Evolutionary conservation across 129 eudicot species (phyloP).

Genomic region (Chrysanthemum makinoi): DNA sequence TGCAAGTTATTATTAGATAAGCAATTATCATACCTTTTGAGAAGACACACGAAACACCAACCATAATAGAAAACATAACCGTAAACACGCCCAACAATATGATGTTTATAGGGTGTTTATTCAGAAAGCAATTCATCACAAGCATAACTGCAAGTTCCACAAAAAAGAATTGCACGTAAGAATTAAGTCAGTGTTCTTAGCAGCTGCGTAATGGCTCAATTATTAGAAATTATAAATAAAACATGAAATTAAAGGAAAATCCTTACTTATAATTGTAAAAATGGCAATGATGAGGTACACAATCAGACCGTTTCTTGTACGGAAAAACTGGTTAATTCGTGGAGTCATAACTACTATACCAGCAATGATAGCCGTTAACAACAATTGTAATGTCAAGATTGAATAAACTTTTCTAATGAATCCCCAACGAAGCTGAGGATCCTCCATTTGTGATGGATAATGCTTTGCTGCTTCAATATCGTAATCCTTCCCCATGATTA

Average conservation of each 20-base stretch:
- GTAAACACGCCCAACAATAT: conserved; percentile 54
- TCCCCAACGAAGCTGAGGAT: conserved; percentile 75
- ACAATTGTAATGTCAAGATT: conserved; percentile 51
- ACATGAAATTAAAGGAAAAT: neutral
- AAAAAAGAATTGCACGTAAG: neutral
- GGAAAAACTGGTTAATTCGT: conserved; percentile 35
- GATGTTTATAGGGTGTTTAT: conserved; percentile 50
- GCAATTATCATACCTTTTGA: conserved; percentile 32
- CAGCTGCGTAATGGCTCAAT: neutral
- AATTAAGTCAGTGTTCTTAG: neutral
- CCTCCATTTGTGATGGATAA: conserved; percentile 63
- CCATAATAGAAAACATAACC: conserved; percentile 31
- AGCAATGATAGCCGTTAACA: conserved; percentile 49
- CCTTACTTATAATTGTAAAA: conserved; percentile 46
- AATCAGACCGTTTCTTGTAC: conserved; percentile 34
- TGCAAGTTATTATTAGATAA: too few species aligned
- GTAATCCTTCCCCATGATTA: conserved; percentile 30
- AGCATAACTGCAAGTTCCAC: conserved; percentile 33
- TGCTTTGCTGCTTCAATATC: conserved; percentile 48
- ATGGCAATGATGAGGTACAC: conserved; percentile 31
- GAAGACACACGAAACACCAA: conserved; percentile 46
- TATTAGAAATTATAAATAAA: neutral
- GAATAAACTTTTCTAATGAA: conserved; percentile 80
- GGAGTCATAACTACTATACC: conserved; percentile 38
- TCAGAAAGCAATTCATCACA: conserved; percentile 36